These are phyloP conservation scores for Pythium insidiosum DNA, from an alignment of 352 stramenopile species.

Conservation along the genomic window DNA sequence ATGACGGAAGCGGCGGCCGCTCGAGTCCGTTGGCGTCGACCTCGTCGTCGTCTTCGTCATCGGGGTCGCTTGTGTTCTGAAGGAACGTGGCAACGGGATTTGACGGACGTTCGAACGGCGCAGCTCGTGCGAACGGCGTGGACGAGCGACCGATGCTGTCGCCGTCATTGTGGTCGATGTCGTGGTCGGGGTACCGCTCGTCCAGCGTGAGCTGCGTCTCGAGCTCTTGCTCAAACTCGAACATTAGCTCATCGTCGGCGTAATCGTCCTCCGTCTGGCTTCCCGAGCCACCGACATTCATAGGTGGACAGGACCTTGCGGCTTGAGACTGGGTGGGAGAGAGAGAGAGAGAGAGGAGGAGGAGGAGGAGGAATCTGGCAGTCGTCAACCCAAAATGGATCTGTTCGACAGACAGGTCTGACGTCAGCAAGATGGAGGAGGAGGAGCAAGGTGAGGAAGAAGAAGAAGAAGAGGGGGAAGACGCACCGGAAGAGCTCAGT, in stretches of 20 bases:
- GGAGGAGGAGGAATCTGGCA: too few species aligned
- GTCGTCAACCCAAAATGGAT: too few species aligned
- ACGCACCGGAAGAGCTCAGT: too few species aligned
- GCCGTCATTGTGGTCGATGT: neutral
- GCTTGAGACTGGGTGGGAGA: too few species aligned
- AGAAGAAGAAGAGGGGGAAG: too few species aligned
- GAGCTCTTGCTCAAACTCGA: conserved; percentile 45
- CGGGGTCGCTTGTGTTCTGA: conserved; percentile 6
- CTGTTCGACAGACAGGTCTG: too few species aligned
- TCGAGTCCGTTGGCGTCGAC: too few species aligned
- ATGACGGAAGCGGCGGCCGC: conserved; percentile 13
- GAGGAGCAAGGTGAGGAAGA: too few species aligned
- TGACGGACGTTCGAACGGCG: conserved; percentile 14
- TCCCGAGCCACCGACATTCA: conserved; percentile 18
- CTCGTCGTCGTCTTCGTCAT: conserved; percentile 6
- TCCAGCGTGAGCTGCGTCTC: conserved; percentile 9
- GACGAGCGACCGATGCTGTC: neutral
- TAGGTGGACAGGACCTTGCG: too few species aligned
- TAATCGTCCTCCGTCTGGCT: conserved; percentile 17
- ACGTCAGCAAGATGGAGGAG: too few species aligned
- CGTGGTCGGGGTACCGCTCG: too few species aligned
- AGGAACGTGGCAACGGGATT: conserved; percentile 40
- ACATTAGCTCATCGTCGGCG: conserved; percentile 71
- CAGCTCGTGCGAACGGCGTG: conserved; percentile 15
- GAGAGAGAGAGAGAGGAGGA: too few species aligned